A percentile compares a stretch with the other conserved stretches of the same genome.
phyloP scores from a whole-genome alignment of 768 basidiomycete species.

The Serendipita sp. region DNA sequence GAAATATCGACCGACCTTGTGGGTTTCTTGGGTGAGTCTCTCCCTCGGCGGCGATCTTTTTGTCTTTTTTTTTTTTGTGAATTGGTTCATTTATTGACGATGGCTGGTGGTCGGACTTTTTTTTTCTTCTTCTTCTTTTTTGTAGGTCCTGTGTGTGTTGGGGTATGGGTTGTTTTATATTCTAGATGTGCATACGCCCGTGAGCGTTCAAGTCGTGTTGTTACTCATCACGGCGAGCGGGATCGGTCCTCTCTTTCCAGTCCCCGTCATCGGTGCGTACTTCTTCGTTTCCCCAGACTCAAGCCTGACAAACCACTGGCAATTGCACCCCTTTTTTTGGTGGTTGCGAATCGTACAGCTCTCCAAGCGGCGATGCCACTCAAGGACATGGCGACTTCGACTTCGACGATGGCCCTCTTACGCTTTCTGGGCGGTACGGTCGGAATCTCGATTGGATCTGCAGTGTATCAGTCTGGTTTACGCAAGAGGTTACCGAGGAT shows the following conservation, averaged over 20 bases:
- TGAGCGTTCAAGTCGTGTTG: slow-evolving; percentile 43
- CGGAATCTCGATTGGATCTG: slow-evolving; percentile 57
- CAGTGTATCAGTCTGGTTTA: slow-evolving; percentile 16
- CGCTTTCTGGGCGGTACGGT: slow-evolving; percentile 63
- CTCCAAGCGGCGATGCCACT: slow-evolving; percentile 79
- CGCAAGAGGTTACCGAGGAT: slow-evolving; percentile 24
- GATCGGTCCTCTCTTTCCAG: slow-evolving; percentile 43
- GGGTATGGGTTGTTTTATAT: neutral
- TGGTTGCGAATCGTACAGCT: slow-evolving; percentile 20
- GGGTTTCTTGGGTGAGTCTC: slow-evolving; percentile 33
- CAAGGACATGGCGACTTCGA: slow-evolving; percentile 73
- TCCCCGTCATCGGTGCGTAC: slow-evolving; percentile 10
- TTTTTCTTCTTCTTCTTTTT: neutral
- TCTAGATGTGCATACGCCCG: slow-evolving; percentile 19
- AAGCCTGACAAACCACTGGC: no score
- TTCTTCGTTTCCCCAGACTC: neutral
- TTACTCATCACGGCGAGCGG: slow-evolving; percentile 53
- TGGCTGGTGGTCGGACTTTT: neutral
- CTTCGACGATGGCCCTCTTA: slow-evolving; percentile 52
- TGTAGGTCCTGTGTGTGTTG: neutral
- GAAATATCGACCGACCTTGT: slow-evolving; percentile 44
- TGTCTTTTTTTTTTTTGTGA: neutral
- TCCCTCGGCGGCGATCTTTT: neutral
- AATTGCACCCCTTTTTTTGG: neutral
- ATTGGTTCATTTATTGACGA: neutral